Evolutionary conservation across 1,284 basidiomycete species (phyloP), one percentile per base, ranked within the genome.

Genomic region (Dichomitus squalens): DNA sequence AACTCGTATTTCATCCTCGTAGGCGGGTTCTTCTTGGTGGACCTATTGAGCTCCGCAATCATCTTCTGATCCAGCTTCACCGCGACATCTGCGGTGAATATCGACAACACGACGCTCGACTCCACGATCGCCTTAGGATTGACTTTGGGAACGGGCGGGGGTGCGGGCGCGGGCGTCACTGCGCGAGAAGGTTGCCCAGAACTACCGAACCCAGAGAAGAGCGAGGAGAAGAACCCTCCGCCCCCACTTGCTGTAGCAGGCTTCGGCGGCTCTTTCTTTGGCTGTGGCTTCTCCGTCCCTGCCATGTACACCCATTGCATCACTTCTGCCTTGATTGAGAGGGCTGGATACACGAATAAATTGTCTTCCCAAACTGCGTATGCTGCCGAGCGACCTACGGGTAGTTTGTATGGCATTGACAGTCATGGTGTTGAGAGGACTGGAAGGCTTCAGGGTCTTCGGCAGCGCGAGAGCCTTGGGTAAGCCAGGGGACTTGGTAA

Each of bases 21-120:
- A 0, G 97, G 97, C 0, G 95, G 91, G 40, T 92, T 88, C 79
- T 99, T 99, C 82, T 98, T 98, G 0, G 96, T 99, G 8, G 94
- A 93, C 49, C 96, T 82, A 65, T 94, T 84, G 33, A 99, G 80
- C 71, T 98, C 96, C 2, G 80, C 72, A 0, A 83, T 81, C 61
- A 95, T 84, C 59, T 91, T 88, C 59, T 84, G 79, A 59, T 90
- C 86, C 3, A 96, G 76, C 18, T 79, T 81, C 20, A 97, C 91
- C 56, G 83, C 81, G 38, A 96, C 82, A 46, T 92, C 86, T 0
- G 92, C 95, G 23, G 91, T 87, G 66, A 92, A 96, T 31, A 96
- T 86, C 1, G 91, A 86, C 35, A 98, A 77, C 16, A 87, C 82
- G 20, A 98, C 88, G 52, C 79, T 85, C 1, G 88, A 85, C 33